Conservation (phyloP, 1,284 basidiomycete genomes). For the Psilocybe mexicana region DNA sequence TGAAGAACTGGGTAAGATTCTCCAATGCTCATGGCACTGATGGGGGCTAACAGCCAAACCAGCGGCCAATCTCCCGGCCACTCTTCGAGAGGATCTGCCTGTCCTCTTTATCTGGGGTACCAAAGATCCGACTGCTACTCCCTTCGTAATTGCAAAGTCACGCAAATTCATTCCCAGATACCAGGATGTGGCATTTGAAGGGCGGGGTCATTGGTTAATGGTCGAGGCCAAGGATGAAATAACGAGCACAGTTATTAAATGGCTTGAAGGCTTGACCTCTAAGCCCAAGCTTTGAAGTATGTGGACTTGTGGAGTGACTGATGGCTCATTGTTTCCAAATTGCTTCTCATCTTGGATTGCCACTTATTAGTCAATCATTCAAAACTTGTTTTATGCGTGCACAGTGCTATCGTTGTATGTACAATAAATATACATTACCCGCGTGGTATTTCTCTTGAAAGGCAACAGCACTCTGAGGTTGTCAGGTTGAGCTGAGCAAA, state of each 20-base stretch:
- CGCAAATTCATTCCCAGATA: conserved; percentile 49
- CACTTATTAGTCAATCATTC: neutral
- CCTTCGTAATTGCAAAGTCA: conserved; percentile 39
- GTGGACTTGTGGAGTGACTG: neutral
- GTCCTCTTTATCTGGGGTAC: conserved; percentile 65
- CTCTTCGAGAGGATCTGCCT: conserved; percentile 48
- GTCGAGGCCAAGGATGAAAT: conserved; percentile 55
- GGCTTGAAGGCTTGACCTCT: conserved; percentile 42
- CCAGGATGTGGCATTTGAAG: conserved; percentile 50
- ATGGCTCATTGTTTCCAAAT: neutral
- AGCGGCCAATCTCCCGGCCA: conserved; percentile 42
- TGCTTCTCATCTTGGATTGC: neutral
- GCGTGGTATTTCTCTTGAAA: neutral
- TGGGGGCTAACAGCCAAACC: conserved; percentile 6
- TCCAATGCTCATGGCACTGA: neutral
- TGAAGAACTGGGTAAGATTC: conserved; percentile 58
- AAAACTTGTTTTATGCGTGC: neutral
- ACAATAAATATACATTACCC: neutral
- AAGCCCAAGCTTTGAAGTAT: conserved; percentile 9
- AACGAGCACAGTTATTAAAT: conserved; percentile 45
- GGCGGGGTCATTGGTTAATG: conserved; percentile 69
- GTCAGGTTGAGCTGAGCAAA: too few species aligned
- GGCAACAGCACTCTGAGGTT: neutral
- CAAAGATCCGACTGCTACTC: conserved; percentile 44
- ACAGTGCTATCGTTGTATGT: neutral